Percentiles rank a stretch among this genome's conserved stretches.
These are phyloP conservation scores for Ambrosia hybrid DNA, from an alignment of 140 eudicot genomes.

Conservation along the genomic window DNA sequence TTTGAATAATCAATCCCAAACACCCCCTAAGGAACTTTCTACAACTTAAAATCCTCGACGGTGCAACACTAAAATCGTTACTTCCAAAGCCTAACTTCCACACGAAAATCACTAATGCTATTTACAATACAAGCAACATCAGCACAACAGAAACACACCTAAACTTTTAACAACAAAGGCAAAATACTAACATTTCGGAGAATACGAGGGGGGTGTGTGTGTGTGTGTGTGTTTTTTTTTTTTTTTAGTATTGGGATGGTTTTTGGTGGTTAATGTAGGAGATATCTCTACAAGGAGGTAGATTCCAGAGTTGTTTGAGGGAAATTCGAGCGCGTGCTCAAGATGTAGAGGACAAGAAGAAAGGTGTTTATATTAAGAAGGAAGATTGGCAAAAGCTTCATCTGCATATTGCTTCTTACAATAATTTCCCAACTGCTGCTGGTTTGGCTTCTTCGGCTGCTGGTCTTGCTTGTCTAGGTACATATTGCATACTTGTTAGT, in stretches of 20 bases:
- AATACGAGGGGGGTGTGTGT: too few species aligned
- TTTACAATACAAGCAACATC: background rate
- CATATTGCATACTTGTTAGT: too few species aligned
- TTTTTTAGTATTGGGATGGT: too few species aligned
- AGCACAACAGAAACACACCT: background rate
- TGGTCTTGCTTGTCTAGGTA: slow-evolving; percentile 98
- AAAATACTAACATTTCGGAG: too few species aligned
- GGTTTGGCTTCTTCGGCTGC: slow-evolving; percentile 99
- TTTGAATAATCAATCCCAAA: too few species aligned
- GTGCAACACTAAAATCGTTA: background rate
- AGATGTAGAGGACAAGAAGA: slow-evolving; percentile 82
- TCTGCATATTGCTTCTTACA: slow-evolving; percentile 88
- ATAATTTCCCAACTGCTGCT: slow-evolving; percentile 97
- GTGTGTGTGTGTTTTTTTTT: too few species aligned
- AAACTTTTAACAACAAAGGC: background rate
- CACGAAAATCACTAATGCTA: slow-evolving; percentile 1
- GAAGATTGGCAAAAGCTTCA: slow-evolving; percentile 85
- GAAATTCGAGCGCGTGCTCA: slow-evolving; percentile 87
- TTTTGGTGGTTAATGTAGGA: slow-evolving; percentile 81
- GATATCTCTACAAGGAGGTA: slow-evolving; percentile 84
- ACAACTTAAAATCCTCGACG: background rate
- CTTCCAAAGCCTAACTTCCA: slow-evolving; percentile 21
- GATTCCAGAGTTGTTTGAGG: slow-evolving; percentile 84
- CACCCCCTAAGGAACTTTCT: background rate
- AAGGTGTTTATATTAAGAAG: slow-evolving; percentile 71